Percentiles rank a stretch among this genome's conserved stretches.
Conservation (phyloP, 2,329 filamentous ascomycete genomes). For the Neonectria ditissima region DNA sequence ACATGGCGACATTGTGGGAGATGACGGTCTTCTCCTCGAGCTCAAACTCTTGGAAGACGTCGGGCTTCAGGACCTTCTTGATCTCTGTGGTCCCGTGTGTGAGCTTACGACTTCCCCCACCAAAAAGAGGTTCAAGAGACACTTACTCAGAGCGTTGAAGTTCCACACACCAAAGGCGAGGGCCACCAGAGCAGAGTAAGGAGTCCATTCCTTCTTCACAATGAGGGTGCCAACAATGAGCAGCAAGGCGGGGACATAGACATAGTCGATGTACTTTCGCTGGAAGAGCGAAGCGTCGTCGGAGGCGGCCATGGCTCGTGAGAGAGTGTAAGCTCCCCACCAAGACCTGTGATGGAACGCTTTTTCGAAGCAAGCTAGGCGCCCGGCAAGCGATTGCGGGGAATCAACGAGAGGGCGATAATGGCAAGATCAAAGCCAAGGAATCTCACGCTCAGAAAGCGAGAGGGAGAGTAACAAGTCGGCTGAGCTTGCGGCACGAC, state of each 20-base stretch:
- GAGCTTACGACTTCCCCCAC: conserved; percentile 24
- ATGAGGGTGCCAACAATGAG: conserved; percentile 81
- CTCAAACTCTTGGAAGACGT: conserved; percentile 90
- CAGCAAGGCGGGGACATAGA: conserved; percentile 86
- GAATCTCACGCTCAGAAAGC: conserved; percentile 13
- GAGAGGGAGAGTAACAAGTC: conserved; percentile 4
- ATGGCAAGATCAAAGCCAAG: conserved; percentile 11
- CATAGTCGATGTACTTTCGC: conserved; percentile 78
- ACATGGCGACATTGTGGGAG: conserved; percentile 99
- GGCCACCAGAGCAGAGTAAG: conserved; percentile 76
- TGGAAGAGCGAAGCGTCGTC: conserved; percentile 55
- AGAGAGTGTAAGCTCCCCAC: conserved; percentile 34
- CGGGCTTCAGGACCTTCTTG: conserved; percentile 87
- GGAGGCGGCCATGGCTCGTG: conserved; percentile 43
- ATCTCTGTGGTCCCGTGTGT: conserved; percentile 64
- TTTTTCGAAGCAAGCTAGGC: conserved; percentile 19
- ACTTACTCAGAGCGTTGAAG: conserved; percentile 77
- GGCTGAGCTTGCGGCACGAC: conserved; percentile 23
- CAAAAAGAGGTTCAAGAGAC: background rate
- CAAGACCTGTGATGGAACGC: conserved; percentile 28
- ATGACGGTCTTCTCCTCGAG: conserved; percentile 95
- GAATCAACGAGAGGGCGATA: conserved; percentile 4
- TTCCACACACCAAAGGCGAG: conserved; percentile 77
- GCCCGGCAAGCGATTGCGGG: conserved; percentile 3
- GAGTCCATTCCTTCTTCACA: conserved; percentile 81